Evolutionary conservation across 345 rosid species (phyloP), one percentile per base, ranked within the genome.

Genomic region (Bruguiera sexangula): DNA sequence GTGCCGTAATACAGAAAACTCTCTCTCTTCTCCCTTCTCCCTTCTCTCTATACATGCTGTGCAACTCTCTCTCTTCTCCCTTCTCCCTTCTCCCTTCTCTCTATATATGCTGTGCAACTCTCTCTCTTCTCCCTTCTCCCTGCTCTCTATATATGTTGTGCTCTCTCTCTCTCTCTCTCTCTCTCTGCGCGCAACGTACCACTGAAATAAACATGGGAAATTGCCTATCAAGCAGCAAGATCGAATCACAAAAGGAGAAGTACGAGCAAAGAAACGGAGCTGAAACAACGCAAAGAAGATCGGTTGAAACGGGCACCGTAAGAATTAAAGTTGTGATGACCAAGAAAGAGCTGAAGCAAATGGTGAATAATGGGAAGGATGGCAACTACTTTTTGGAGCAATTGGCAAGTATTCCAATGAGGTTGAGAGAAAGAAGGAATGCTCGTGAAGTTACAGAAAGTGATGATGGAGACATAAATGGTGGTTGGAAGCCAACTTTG

Each of bases 271-370:
- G 11, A 26, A 16, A 68, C 55, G 60, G 24, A 34, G 30, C 24
- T 13, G 78, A 74, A 50, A 62, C 34, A 39, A 20, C 4, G 10
- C 24, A 9, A 19, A 36, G 65, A 36, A 20, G 48, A n/a, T 34
- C 37, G 13, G 8, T 19, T 19, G 65, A 20, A 36, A 19, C 21
- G 32, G 83, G 76, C 37, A 79, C 75, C 26, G 79, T 78, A 76
- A 87, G 91, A 83, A 65, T 91, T 16, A 85, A 78, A 64, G 76
- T 89, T 13, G 65, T 84, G 83, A 83, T 86, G 79, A 89, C 89
- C 1, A 85, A 74, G 74, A 68, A 85, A 68, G 96, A 92, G 69
- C 80, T 92, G 75, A 75, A 73, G 79, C 82, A 85, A 36, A 76
- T 88, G 37, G 73, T 91, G 73, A 73, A 69, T 51, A 13, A 73